phyloP scores from a whole-genome alignment of 139 green algal genomes.

The Chloropicon primus region DNA sequence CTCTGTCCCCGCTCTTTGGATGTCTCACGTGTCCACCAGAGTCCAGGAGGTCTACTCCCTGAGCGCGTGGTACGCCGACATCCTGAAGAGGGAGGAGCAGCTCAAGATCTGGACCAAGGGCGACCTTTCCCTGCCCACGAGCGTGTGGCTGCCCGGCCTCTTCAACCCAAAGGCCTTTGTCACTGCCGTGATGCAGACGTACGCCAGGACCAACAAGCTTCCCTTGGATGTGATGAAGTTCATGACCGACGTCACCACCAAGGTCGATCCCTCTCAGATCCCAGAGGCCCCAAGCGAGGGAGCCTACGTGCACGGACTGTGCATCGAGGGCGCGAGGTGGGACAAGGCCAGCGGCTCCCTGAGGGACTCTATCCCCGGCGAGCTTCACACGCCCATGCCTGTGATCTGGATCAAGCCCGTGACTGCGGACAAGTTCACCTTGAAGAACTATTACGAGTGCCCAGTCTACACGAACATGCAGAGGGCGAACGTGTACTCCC shows the following conservation, averaged over 20 bases:
- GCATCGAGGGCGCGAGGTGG: constrained; percentile 71
- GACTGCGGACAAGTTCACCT: constrained; percentile 50
- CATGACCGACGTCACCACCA: constrained; percentile 56
- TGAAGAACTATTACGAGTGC: constrained; percentile 56
- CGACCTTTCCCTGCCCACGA: constrained; percentile 38
- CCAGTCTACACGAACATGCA: constrained; percentile 86
- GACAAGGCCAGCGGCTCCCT: constrained; percentile 52
- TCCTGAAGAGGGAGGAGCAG: constrained; percentile 59
- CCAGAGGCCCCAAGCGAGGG: constrained; percentile 44
- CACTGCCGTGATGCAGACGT: constrained; percentile 74
- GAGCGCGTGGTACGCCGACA: constrained; percentile 49
- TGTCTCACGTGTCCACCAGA: constrained; percentile 61
- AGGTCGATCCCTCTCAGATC: constrained; percentile 22
- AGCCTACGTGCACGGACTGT: constrained; percentile 60
- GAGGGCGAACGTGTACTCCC: constrained; percentile 72
- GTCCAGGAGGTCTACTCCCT: constrained; percentile 68
- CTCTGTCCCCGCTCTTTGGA: constrained; percentile 51
- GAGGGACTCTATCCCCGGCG: constrained; percentile 55
- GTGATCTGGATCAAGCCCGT: constrained; percentile 53
- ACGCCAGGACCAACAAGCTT: constrained; percentile 59
- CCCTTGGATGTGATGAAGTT: constrained; percentile 77
- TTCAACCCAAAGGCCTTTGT: constrained; percentile 85
- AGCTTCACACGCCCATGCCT: constrained; percentile 65
- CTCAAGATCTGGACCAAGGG: constrained; percentile 51
- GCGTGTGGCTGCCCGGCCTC: constrained; percentile 60